phyloP scores from a whole-genome alignment of 169 alveolate species.

The Plasmodium vinckei region DNA sequence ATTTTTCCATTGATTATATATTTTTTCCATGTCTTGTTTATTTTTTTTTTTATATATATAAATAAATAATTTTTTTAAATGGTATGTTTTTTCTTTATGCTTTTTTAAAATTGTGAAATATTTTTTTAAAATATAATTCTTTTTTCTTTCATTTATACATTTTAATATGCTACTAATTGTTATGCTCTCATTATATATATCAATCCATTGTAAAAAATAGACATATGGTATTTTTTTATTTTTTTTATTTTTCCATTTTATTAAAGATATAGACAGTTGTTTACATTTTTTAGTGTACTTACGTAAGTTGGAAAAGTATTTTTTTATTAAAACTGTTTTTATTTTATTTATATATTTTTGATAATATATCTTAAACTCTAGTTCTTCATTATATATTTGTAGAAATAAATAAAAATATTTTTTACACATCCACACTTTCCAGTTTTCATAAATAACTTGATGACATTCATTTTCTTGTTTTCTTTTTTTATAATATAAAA shows the following conservation, averaged over 20 bases:
- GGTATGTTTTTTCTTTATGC: constrained; percentile 22
- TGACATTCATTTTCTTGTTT: constrained; percentile 20
- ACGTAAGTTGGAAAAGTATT: constrained; percentile 14
- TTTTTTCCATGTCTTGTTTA: constrained; percentile 7
- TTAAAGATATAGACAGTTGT: background rate
- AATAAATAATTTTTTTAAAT: constrained; percentile 31
- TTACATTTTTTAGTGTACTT: constrained; percentile 2
- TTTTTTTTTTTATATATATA: constrained; percentile 33
- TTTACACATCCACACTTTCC: background rate
- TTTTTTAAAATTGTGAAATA: constrained; percentile 17
- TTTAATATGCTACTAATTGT: background rate
- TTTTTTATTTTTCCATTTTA: background rate
- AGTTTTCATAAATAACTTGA: background rate
- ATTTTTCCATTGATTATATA: constrained; percentile 32
- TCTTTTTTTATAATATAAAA: constrained; percentile 29
- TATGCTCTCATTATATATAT: background rate
- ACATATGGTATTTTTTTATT: background rate
- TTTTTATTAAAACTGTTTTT: background rate
- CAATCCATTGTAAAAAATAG: constrained; percentile 5
- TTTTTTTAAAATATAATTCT: constrained; percentile 12
- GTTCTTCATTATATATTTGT: constrained; percentile 22
- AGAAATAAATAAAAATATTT: constrained; percentile 25
- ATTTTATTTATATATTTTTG: constrained; percentile 12
- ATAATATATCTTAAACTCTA: constrained; percentile 23
- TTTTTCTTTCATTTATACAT: constrained; percentile 15